These are phyloP conservation scores for Rhexocercosporidium sp. DNA, from an alignment of 2,329 filamentous ascomycete genomes.

Conservation along the genomic window DNA sequence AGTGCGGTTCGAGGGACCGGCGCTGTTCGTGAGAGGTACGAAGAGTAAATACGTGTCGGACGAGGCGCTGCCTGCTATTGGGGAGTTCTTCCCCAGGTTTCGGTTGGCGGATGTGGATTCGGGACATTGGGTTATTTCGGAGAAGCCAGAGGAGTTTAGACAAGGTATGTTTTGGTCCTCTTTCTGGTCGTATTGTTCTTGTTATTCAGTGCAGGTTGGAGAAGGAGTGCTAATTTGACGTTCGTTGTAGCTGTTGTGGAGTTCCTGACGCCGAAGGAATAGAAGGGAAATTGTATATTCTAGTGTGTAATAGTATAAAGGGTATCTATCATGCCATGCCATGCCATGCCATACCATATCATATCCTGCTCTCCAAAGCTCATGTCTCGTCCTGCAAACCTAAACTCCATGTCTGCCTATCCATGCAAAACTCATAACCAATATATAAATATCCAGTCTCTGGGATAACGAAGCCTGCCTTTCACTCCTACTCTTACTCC, in stretches of 20 bases:
- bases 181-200: neutral
- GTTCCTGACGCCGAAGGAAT: constrained; percentile 59
- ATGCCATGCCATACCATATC: neutral
- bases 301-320: constrained; percentile 40
- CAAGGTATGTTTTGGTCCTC: constrained; percentile 58
- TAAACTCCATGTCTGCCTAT: constrained; percentile 16
- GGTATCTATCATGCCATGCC: constrained; percentile 41
- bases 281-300: constrained; percentile 42
- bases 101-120: constrained; percentile 74
- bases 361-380: constrained; percentile 16
- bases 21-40: constrained; percentile 81
- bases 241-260: constrained; percentile 61
- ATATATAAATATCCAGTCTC: constrained; percentile 1
- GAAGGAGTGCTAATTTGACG: constrained; percentile 18
- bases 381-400: constrained; percentile 20
- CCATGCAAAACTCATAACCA: constrained; percentile 9
- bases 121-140: constrained; percentile 90
- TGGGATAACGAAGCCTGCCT: neutral
- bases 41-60: constrained; percentile 80
- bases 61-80: constrained; percentile 78
- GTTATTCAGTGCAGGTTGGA: neutral
- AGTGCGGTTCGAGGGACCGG: constrained; percentile 73
- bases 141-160: constrained; percentile 80
- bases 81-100: constrained; percentile 82
- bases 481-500: neutral